phyloP scores from a whole-genome alignment of 495 filamentous ascomycete genomes.

The Lasiosphaeria hispida region DNA sequence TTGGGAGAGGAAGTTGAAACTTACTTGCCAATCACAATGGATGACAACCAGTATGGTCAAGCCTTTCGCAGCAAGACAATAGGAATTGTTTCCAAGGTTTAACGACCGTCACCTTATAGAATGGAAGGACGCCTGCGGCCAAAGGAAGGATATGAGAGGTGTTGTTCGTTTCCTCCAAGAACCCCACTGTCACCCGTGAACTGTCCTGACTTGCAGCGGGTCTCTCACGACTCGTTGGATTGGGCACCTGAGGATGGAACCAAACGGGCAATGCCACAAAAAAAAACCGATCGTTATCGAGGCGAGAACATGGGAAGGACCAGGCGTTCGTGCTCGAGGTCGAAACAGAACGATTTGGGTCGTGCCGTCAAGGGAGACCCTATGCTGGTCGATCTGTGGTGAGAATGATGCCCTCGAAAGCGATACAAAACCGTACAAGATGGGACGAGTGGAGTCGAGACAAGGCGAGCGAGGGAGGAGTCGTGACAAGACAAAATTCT shows the following conservation, averaged over 20 bases:
- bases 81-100: slow-evolving; percentile 15
- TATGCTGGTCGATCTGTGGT: neutral
- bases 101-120: slow-evolving; percentile 44
- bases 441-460: slow-evolving; percentile 4
- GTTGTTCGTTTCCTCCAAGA: slow-evolving; percentile 38
- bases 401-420: neutral
- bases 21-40: slow-evolving; percentile 7
- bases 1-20: neutral
- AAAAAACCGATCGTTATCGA: slow-evolving; percentile 29
- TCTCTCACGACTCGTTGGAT: slow-evolving; percentile 25
- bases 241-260: slow-evolving; percentile 16
- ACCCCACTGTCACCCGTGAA: slow-evolving; percentile 54
- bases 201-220: slow-evolving; percentile 28
- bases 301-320: slow-evolving; percentile 27
- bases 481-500: slow-evolving; percentile 13
- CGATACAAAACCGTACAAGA: slow-evolving; percentile 7
- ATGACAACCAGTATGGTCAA: neutral
- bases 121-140: slow-evolving; percentile 58
- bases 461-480: slow-evolving; percentile 12
- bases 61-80: neutral
- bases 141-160: slow-evolving; percentile 21
- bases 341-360: slow-evolving; percentile 1
- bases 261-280: slow-evolving; percentile 29
- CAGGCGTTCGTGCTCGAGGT: neutral
- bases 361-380: neutral